phyloP scores from a whole-genome alignment of 2,329 filamentous ascomycete species.

The Albifimbria verrucaria region DNA sequence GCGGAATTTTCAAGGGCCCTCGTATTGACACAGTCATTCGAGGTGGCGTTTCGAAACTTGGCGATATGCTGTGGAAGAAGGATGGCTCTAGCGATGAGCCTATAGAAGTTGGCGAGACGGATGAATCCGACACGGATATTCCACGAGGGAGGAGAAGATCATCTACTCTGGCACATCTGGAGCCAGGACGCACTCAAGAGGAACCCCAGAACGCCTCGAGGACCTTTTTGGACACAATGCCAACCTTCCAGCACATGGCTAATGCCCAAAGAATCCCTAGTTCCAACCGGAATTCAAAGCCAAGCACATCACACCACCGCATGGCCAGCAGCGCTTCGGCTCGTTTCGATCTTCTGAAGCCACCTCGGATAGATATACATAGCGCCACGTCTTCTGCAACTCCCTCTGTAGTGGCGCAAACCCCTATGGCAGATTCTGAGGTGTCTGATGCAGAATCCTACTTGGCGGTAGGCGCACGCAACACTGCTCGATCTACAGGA shows the following conservation, averaged over 20 bases:
- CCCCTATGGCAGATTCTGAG: constrained; percentile 26
- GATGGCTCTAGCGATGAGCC: constrained; percentile 34
- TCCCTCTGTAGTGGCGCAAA: constrained; percentile 20
- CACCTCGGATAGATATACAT: constrained; percentile 45
- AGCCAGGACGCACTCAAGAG: constrained; percentile 27
- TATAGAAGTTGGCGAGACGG: constrained; percentile 38
- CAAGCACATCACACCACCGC: too few species aligned
- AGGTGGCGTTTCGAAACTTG: constrained; percentile 53
- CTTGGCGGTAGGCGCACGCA: constrained; percentile 22
- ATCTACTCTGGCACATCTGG: constrained; percentile 31
- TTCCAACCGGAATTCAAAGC: constrained; percentile 11
- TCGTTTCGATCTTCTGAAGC: constrained; percentile 46
- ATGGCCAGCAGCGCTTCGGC: too few species aligned
- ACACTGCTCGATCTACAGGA: constrained; percentile 23
- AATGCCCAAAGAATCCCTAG: constrained; percentile 17
- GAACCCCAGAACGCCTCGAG: constrained; percentile 31
- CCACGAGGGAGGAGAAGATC: constrained; percentile 35
- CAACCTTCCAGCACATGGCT: constrained; percentile 41
- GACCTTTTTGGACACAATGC: constrained; percentile 50
- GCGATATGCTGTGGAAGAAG: constrained; percentile 56
- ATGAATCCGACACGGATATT: constrained; percentile 47
- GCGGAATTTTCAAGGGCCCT: constrained; percentile 74
- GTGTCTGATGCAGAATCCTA: constrained; percentile 36
- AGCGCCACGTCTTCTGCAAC: constrained; percentile 36
- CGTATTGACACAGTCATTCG: constrained; percentile 71